Evolutionary conservation across 345 rosid genomes (phyloP).

Genomic region (Turnera subulata): DNA sequence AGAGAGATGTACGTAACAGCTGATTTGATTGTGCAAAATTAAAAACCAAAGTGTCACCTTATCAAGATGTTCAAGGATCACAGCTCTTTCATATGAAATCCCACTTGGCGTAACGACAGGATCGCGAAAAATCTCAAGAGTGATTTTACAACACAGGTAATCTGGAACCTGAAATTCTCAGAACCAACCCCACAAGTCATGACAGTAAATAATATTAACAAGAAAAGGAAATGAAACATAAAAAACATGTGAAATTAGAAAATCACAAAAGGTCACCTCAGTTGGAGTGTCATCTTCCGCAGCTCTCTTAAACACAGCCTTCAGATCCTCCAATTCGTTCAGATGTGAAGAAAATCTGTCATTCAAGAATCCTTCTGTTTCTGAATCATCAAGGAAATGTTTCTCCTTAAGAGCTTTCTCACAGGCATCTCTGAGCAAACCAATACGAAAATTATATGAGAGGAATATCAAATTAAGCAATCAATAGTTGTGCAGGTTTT

Average conservation of each 20-base stretch:
- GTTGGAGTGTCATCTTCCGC: conserved; percentile 59
- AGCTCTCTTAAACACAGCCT: conserved; percentile 57
- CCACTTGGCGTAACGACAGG: conserved; percentile 93
- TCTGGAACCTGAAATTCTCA: conserved; percentile 70
- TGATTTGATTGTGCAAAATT: too few species aligned
- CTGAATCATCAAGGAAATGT: conserved; percentile 41
- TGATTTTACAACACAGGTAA: conserved; percentile 78
- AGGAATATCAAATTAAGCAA: conserved; percentile 2
- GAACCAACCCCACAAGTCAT: neutral
- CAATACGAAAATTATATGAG: conserved; percentile 15
- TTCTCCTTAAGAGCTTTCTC: conserved; percentile 71
- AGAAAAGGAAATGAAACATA: neutral
- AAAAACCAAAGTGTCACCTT: conserved; percentile 43
- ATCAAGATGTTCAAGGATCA: conserved; percentile 73
- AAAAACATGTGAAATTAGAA: neutral
- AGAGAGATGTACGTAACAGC: too few species aligned
- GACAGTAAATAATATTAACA: neutral
- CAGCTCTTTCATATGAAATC: conserved; percentile 79
- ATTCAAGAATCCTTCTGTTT: conserved; percentile 49
- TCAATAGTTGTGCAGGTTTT: neutral
- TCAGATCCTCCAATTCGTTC: conserved; percentile 48
- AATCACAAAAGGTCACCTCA: conserved; percentile 40
- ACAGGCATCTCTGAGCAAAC: conserved; percentile 65
- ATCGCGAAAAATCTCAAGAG: conserved; percentile 83
- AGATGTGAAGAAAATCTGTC: conserved; percentile 34